Conservation (phyloP, 495 filamentous ascomycete species). For the Trichocladium antarcticum region DNA sequence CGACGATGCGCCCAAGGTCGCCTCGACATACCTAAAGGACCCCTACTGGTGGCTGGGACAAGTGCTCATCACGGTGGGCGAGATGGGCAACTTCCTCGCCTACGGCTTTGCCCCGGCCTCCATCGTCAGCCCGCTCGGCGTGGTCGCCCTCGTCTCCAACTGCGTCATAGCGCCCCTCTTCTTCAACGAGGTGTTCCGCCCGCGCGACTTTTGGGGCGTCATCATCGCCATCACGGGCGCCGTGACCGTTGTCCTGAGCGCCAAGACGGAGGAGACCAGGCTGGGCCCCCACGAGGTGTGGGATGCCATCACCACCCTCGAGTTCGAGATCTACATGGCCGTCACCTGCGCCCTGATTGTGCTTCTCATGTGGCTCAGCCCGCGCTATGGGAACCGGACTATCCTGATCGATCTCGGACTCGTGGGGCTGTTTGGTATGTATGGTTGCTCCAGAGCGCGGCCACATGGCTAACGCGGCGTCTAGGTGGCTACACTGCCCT, state of each 20-base stretch:
- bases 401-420: slow-evolving; percentile 89
- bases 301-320: slow-evolving; percentile 76
- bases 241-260: slow-evolving; percentile 88
- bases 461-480: slow-evolving; percentile 1
- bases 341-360: slow-evolving; percentile 63
- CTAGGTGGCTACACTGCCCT: slow-evolving; percentile 87
- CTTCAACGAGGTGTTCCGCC: slow-evolving; percentile 78
- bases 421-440: slow-evolving; percentile 80
- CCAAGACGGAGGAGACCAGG: slow-evolving; percentile 79
- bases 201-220: slow-evolving; percentile 81
- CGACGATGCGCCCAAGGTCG: slow-evolving; percentile 24
- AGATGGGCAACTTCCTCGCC: slow-evolving; percentile 91
- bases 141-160: slow-evolving; percentile 90
- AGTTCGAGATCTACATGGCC: slow-evolving; percentile 82
- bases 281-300: slow-evolving; percentile 84
- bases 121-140: slow-evolving; percentile 91
- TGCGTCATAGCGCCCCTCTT: slow-evolving; percentile 90
- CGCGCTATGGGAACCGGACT: slow-evolving; percentile 65
- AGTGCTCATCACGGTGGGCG: slow-evolving; percentile 80
- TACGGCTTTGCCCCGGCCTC: slow-evolving; percentile 98
- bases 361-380: slow-evolving; percentile 68
- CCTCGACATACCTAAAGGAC: slow-evolving; percentile 60
- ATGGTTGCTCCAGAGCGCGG: too few relatives aligned
- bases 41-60: slow-evolving; percentile 96
- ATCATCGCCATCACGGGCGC: slow-evolving; percentile 72